Percentiles rank a stretch among this genome's conserved stretches.
These are phyloP conservation scores for Psophocarpus tetragonolobus DNA, from an alignment of 306 rosid genomes.

Conservation along the genomic window DNA sequence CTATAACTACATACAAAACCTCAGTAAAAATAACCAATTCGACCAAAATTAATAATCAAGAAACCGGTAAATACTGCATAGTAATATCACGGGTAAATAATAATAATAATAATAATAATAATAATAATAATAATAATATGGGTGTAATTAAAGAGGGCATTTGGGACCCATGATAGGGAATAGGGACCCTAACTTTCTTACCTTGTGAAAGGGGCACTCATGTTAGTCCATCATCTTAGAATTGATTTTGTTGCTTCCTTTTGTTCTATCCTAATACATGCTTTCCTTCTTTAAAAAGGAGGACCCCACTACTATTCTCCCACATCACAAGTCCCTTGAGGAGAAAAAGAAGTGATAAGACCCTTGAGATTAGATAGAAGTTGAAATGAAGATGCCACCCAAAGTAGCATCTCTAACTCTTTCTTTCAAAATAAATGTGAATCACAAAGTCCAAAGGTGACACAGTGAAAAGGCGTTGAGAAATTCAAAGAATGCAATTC, in stretches of 20 bases:
- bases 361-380: constrained; percentile 40
- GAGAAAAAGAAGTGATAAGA: constrained; percentile 37
- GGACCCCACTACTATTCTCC: constrained; percentile 45
- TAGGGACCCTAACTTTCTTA: constrained; percentile 61
- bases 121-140: too few species aligned
- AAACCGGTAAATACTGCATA: too few species aligned
- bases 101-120: too few species aligned
- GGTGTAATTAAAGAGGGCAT: constrained; percentile 47
- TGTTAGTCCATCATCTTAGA: constrained; percentile 52
- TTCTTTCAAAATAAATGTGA: constrained; percentile 34
- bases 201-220: constrained; percentile 67
- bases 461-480: constrained; percentile 23
- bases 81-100: too few species aligned
- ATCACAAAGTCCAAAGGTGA: constrained; percentile 44
- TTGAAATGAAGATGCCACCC: constrained; percentile 38
- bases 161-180: constrained; percentile 54
- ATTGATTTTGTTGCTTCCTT: constrained; percentile 63
- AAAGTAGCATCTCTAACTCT: constrained; percentile 29
- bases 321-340: constrained; percentile 46
- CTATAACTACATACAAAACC: too few species aligned
- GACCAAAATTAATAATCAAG: too few species aligned
- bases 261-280: constrained; percentile 43
- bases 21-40: too few species aligned
- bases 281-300: constrained; percentile 27
- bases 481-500: constrained; percentile 24